Evolutionary conservation across 805 yeast genomes (phyloP), one percentile per base, ranked within the genome.

Genomic region (Metschnikowia kofuensis): DNA sequence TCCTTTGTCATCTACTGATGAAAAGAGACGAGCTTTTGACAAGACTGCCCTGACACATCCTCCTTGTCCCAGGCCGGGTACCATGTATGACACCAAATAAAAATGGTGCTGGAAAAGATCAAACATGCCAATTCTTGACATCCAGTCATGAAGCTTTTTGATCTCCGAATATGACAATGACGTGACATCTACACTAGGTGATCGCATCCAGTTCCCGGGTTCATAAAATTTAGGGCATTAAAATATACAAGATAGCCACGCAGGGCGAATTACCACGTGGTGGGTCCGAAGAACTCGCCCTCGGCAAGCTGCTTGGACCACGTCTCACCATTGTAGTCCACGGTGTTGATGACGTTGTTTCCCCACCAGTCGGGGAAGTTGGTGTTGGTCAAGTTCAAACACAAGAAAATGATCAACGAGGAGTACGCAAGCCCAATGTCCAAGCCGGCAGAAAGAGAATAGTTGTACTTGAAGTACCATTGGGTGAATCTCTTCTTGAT

Each of bases 311-410:
- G 44, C 2, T 47, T 31, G 45, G 66, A 50, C 45, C 64, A 58
- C 35, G 72, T 68, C 35, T 50, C 50, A 32, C 60, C 68, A 50
- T 69, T 64, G 38, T 68, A 61, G 55, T 74, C 81, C 47, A 72
- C 65, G 16, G 75, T 70, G 35, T 68, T 65, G 30, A 70, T 65
- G 39, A 78, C 82, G 42, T 59, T 63, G 47, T 75, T 78, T 15
- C 89, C 91, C 91, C 91, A 85, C 91, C 91, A 85, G 7, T 47
- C 42, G 42, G 70, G 67, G 59, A 63, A 56, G 41, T 42, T 36
- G 15, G 64, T 53, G 52, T 53, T 55, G 41, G 60, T 51, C 54
- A 58, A 61, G 44, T 55, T 56, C 50, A 57, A 60, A 36, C 67
- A 58, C 55, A 71, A 69, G 61, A 70, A 72, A 43, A 72, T 69